Percentiles rank a stretch among this genome's conserved stretches.
phyloP scores from a whole-genome alignment of 495 filamentous ascomycete genomes.

The Sphaerosporella brunnea region DNA sequence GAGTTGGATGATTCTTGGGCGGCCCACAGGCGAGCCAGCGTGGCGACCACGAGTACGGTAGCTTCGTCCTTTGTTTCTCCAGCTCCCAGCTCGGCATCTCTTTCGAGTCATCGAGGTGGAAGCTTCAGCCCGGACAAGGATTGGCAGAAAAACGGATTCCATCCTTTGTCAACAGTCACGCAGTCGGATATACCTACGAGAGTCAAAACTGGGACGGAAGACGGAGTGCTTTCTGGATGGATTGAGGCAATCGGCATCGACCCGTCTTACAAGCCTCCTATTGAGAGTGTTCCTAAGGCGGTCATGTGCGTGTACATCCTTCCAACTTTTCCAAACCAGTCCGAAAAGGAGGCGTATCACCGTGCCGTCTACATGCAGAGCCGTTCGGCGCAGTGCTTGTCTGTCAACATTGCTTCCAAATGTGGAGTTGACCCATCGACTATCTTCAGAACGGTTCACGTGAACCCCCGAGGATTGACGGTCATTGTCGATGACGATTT shows the following conservation, averaged over 20 bases:
- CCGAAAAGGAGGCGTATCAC: slow-evolving; percentile 47
- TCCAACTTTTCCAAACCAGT: slow-evolving; percentile 35
- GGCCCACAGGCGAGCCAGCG: slow-evolving; percentile 24
- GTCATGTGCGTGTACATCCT: slow-evolving; percentile 62
- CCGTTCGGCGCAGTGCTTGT: slow-evolving; percentile 54
- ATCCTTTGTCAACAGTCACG: slow-evolving; percentile 12
- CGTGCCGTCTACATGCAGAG: slow-evolving; percentile 72
- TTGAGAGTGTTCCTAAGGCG: slow-evolving; percentile 50
- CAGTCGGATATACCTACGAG: slow-evolving; percentile 18
- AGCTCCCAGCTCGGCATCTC: slow-evolving; percentile 44
- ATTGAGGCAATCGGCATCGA: slow-evolving; percentile 89
- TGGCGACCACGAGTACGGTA: slow-evolving; percentile 28
- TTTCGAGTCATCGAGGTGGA: slow-evolving; percentile 34
- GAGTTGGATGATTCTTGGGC: slow-evolving; percentile 30
- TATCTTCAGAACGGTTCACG: slow-evolving; percentile 50
- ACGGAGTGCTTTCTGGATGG: slow-evolving; percentile 47
- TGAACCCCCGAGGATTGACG: slow-evolving; percentile 53
- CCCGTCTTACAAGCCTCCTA: slow-evolving; percentile 60
- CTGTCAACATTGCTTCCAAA: slow-evolving; percentile 52
- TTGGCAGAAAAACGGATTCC: slow-evolving; percentile 19
- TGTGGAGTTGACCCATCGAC: slow-evolving; percentile 53
- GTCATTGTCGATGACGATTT: slow-evolving; percentile 86
- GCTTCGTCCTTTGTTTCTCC: slow-evolving; percentile 56
- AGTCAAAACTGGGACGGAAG: slow-evolving; percentile 27
- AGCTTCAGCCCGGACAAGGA: slow-evolving; percentile 20